Percentiles rank a stretch among this genome's conserved stretches.
Evolutionary conservation across 768 basidiomycete genomes (phyloP).

Genomic region (Arthromyces matolae): DNA sequence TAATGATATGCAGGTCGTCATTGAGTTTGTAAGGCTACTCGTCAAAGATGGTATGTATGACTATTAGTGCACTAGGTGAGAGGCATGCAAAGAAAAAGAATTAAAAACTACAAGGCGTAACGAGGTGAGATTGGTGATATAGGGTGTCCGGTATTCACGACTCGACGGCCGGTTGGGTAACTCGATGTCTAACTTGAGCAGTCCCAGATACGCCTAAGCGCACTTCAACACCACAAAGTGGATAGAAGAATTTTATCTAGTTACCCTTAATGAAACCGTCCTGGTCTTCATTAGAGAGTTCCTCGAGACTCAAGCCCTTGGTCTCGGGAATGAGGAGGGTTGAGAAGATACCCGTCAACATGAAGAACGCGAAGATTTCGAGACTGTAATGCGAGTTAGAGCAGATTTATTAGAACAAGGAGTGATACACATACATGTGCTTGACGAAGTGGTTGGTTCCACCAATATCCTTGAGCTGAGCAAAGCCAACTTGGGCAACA

Average conservation of each 20-base stretch:
- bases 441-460: conserved; percentile 58
- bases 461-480: conserved; percentile 62
- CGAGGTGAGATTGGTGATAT: not conserved
- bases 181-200: not conserved
- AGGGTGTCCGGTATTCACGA: not conserved
- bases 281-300: conserved; percentile 70
- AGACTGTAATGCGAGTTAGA: conserved; percentile 37
- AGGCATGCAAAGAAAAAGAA: not conserved
- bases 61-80: not conserved
- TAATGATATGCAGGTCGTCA: no score
- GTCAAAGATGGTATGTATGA: no score
- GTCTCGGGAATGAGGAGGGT: conserved; percentile 82
- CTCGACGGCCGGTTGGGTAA: not conserved
- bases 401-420: not conserved
- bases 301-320: conserved; percentile 61
- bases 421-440: conserved; percentile 54
- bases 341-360: conserved; percentile 81
- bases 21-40: no score
- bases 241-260: not conserved
- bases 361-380: conserved; percentile 82
- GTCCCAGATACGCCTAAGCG: conserved; percentile 1
- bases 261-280: conserved; percentile 49
- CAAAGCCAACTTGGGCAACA: conserved; percentile 75
- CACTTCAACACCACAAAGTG: not conserved
- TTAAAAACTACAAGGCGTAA: not conserved